A percentile compares a stretch with the other conserved stretches of the same genome.
These are phyloP conservation scores for Citrus australasica DNA, from an alignment of 345 rosid species.

Conservation along the genomic window DNA sequence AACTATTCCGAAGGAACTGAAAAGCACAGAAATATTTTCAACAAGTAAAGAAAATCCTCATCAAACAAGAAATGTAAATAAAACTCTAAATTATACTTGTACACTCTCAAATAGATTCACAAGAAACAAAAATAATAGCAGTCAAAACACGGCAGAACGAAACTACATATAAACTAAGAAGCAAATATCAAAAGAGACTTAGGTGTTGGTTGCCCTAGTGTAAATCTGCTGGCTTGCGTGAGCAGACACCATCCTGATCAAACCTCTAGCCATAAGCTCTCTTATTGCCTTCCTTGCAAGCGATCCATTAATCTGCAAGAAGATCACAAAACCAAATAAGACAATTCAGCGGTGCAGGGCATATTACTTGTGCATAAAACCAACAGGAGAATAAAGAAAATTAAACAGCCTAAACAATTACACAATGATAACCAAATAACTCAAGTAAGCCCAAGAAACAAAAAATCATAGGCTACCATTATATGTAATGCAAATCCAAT, in stretches of 20 bases:
- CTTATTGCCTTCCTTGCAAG: conserved; percentile 36
- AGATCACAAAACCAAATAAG: background rate
- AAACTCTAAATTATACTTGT: background rate
- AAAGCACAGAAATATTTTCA: background rate
- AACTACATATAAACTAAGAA: background rate
- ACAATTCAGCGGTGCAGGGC: background rate
- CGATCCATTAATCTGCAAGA: conserved; percentile 24
- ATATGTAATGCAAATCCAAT: too few species aligned
- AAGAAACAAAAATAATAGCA: background rate
- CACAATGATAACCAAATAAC: background rate
- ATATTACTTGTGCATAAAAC: too few species aligned
- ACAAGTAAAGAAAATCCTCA: background rate
- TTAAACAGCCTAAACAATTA: background rate
- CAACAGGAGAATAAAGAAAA: too few species aligned
- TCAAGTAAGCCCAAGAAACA: background rate
- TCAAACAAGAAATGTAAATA: background rate
- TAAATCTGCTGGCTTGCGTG: conserved; percentile 41
- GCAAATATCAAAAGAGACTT: background rate
- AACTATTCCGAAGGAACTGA: background rate
- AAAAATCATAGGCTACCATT: too few species aligned
- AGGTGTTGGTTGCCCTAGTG: conserved; percentile 36
- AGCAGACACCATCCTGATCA: conserved; percentile 36
- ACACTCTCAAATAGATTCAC: background rate
- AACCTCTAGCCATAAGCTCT: conserved; percentile 36
- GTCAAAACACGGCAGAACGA: background rate